phyloP scores from a whole-genome alignment of 352 stramenopile species.

The Pythium vanterpoolii region DNA sequence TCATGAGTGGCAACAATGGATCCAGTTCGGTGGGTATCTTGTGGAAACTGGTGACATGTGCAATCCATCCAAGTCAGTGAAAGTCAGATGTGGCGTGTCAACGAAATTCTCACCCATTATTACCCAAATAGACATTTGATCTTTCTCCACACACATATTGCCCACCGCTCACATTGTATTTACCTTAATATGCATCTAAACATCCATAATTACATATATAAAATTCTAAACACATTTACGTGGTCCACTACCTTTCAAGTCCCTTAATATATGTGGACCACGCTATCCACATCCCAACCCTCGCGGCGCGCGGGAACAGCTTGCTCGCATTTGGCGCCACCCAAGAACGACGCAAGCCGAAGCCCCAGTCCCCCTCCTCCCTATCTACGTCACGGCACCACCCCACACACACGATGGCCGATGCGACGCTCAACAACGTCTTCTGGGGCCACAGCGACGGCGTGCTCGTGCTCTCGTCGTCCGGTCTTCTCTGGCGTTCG shows the following conservation, averaged over 20 bases:
- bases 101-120: too few species aligned
- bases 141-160: neutral
- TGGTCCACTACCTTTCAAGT: neutral
- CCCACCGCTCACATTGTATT: neutral
- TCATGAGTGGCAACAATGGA: too few species aligned
- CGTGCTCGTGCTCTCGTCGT: conserved; percentile 71
- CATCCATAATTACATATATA: neutral
- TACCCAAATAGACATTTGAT: too few species aligned
- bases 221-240: too few species aligned
- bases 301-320: conserved; percentile 8
- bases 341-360: too few species aligned
- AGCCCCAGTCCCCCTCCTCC: neutral
- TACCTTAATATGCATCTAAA: too few species aligned
- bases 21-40: too few species aligned
- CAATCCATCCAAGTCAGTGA: too few species aligned
- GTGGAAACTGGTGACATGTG: too few species aligned
- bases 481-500: conserved; percentile 71
- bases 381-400: neutral
- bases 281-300: neutral
- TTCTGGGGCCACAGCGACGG: conserved; percentile 86
- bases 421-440: conserved; percentile 82
- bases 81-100: too few species aligned
- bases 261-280: neutral
- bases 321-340: conserved; percentile 18
- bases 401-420: conserved; percentile 33